Base-by-base conservation (phyloP, 768 basidiomycete genomes). In the Serpula lacrymans region DNA sequence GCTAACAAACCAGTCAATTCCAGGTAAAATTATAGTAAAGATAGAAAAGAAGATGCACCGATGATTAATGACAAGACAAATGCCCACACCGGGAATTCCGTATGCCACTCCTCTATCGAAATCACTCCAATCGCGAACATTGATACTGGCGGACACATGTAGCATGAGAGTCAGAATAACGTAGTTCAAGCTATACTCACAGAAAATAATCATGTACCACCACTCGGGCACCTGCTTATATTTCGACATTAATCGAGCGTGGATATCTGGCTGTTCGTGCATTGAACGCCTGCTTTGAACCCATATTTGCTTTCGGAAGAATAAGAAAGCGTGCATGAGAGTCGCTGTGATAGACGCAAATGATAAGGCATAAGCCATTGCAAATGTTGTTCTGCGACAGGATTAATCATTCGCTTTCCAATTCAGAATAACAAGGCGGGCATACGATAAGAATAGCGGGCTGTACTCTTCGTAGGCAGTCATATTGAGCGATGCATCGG, bases 321-420 rank as follows among this genome's bases (percentile, higher is more conserved):
- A 88, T 26, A 90, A 67, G 58, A 71, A 68, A 60, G 86, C 77
- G 51, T 92, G 90, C 21, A 71, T 77, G 45, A 88, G 55, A 2
- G 84, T 84, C 1, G 88, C 75, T 0, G 88, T 85, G 58, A 91
- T 82, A 22, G 80, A 74, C 2, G 88, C 88, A 49, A 92, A 91
- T n/a, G 83, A 84, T 7, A 91, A 68, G 17, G 82, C 88, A 52
- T 91, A 93, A 7, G 80, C 71, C 25, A 91, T 62, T 10, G 89
- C 82, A 53, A 90, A 91, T 1, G 85, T 83, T 20, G 78, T 65
- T 21, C 60, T 59, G 18, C 34, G 36, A 26, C 25, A 4, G 9
- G 4, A n/a, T 39, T 47, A 14, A 45, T 45, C 20, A 43, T 70
- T 17, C 22, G 38, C 40, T 13, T 27, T 40, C 39, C 39, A 38